These are phyloP conservation scores for Alternaria longipes DNA, from an alignment of 2,329 filamentous ascomycete species.

Conservation along the genomic window DNA sequence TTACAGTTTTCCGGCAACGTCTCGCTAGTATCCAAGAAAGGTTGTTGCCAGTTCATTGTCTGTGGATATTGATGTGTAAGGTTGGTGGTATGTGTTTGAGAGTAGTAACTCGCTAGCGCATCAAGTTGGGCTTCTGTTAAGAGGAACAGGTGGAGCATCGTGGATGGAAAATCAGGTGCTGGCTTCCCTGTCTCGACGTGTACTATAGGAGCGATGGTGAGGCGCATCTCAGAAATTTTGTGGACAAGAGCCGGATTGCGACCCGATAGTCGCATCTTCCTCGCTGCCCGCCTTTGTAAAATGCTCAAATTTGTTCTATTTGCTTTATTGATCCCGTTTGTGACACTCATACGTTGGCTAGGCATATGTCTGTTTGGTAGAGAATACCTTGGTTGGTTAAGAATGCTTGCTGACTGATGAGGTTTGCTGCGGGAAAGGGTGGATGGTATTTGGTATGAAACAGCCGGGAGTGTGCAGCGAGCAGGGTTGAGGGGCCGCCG, in stretches of 20 bases:
- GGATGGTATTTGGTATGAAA: constrained; percentile 6
- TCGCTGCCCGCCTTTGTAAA: constrained; percentile 20
- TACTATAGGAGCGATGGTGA: constrained; percentile 70
- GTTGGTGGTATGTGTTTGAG: constrained; percentile 69
- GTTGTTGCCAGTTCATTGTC: constrained; percentile 69
- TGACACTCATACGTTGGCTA: constrained; percentile 21
- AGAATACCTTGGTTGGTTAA: neutral
- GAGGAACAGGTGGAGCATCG: constrained; percentile 76
- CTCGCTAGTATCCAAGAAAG: constrained; percentile 46
- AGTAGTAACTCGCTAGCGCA: constrained; percentile 75
- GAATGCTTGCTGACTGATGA: neutral
- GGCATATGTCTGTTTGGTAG: constrained; percentile 12
- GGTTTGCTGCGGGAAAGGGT: constrained; percentile 23
- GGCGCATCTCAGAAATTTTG: constrained; percentile 72
- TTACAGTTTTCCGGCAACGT: constrained; percentile 28
- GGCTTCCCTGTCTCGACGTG: constrained; percentile 68
- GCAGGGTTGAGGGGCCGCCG: constrained; percentile 21
- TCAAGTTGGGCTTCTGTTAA: constrained; percentile 77
- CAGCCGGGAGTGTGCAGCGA: constrained; percentile 18
- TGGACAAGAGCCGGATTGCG: constrained; percentile 61
- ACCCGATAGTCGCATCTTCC: constrained; percentile 17
- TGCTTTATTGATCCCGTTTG: constrained; percentile 25
- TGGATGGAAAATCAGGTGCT: constrained; percentile 71
- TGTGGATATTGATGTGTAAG: constrained; percentile 67
- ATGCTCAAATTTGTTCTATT: constrained; percentile 16